These are phyloP conservation scores for Cyclotella atomus DNA, from an alignment of 108 stramenopile species.

Conservation along the genomic window DNA sequence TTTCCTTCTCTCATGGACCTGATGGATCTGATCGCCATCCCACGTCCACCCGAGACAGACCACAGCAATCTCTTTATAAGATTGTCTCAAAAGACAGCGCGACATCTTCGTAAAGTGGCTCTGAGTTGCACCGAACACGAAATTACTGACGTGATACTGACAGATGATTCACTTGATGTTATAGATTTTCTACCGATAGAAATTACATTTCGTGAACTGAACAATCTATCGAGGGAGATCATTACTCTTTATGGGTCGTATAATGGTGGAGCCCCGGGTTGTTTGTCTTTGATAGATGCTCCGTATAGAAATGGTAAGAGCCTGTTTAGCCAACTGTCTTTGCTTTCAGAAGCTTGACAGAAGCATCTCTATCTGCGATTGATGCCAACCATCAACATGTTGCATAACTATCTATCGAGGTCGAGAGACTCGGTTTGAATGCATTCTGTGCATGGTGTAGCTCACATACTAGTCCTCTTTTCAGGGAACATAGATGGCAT, in stretches of 20 bases:
- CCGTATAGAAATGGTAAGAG: conserved; percentile 6
- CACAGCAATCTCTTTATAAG: conserved; percentile 7
- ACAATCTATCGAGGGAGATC: background rate
- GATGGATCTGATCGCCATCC: conserved; percentile 6
- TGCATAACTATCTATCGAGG: too few species aligned
- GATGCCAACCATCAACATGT: too few species aligned
- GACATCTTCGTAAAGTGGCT: background rate
- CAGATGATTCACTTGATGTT: background rate
- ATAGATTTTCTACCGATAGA: conserved; percentile 51
- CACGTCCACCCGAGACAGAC: conserved; percentile 15
- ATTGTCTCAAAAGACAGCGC: background rate
- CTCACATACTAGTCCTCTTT: background rate
- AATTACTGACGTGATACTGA: too few species aligned
- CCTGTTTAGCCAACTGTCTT: background rate
- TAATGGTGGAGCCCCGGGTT: conserved; percentile 67
- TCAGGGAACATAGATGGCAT: conserved; percentile 18
- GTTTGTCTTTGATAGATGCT: conserved; percentile 2
- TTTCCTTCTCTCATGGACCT: background rate
- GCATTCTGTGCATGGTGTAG: too few species aligned
- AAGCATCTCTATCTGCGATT: too few species aligned
- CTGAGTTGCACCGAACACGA: background rate
- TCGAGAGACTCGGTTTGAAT: too few species aligned
- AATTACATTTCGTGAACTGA: conserved; percentile 37
- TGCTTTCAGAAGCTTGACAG: too few species aligned
- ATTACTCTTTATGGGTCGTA: conserved; percentile 58